These are phyloP conservation scores for Blastobotrys muscicola DNA, from an alignment of 805 yeast genomes.

Conservation along the genomic window DNA sequence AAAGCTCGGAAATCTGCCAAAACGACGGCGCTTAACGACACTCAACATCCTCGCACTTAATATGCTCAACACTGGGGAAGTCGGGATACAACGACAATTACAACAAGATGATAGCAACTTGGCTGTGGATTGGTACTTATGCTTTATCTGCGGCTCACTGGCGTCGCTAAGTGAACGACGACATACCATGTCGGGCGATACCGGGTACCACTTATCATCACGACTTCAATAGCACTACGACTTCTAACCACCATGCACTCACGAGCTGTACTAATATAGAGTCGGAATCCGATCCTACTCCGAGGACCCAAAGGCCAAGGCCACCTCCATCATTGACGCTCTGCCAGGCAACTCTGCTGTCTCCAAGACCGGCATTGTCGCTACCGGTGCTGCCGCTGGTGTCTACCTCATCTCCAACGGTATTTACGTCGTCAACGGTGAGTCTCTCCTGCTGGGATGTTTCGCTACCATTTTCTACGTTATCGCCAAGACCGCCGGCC, in stretches of 20 bases:
- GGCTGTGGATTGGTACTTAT: no score
- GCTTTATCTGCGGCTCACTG: no score
- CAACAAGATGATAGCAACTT: no score
- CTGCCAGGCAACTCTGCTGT: constrained; percentile 83
- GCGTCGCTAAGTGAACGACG: no score
- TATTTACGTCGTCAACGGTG: constrained; percentile 88
- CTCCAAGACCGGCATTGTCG: constrained; percentile 90
- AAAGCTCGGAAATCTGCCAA: no score
- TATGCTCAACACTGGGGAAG: no score
- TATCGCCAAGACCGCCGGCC: constrained; percentile 82
- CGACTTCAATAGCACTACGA: no score
- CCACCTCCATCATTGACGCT: constrained; percentile 79
- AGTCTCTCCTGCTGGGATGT: constrained; percentile 73
- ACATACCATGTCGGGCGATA: no score
- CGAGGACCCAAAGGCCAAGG: constrained; percentile 82
- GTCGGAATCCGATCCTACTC: constrained; percentile 20
- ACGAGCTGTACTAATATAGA: background rate
- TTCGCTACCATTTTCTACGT: constrained; percentile 70
- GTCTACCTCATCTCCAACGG: constrained; percentile 91
- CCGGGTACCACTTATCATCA: no score
- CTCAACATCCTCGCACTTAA: background rate
- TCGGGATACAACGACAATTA: no score
- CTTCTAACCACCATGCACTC: no score
- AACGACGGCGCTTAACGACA: background rate
- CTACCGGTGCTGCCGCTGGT: constrained; percentile 91